Percentiles rank a stretch among this genome's conserved stretches.
Conservation (phyloP, 257 asterid species). For the Rhazya stricta region DNA sequence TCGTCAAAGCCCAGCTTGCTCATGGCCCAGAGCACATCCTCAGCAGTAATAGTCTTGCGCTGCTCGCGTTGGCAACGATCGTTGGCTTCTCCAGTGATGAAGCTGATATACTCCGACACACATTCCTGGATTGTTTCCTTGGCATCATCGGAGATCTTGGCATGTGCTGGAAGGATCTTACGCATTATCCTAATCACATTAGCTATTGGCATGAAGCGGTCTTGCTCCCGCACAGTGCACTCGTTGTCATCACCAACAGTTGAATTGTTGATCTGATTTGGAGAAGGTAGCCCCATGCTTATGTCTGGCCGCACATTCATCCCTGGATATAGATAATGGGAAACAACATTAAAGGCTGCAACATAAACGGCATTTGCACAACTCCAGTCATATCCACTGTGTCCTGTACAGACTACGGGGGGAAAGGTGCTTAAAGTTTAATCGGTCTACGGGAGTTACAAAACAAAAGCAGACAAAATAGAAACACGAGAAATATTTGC, state of each 20-base stretch:
- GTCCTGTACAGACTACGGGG: not conserved
- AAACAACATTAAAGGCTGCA: not conserved
- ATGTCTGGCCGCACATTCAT: conserved; percentile 35
- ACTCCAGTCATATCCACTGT: not conserved
- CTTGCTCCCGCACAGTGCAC: conserved; percentile 87
- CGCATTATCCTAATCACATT: conserved; percentile 92
- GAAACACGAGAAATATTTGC: not conserved
- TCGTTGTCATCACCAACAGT: conserved; percentile 19
- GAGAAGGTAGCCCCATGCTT: conserved; percentile 37
- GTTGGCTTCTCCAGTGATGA: conserved; percentile 91
- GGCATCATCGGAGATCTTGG: conserved; percentile 89
- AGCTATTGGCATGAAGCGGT: conserved; percentile 96
- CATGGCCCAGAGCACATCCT: conserved; percentile 96
- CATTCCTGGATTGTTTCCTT: conserved; percentile 95
- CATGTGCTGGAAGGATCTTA: conserved; percentile 74
- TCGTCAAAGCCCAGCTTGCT: conserved; percentile 86
- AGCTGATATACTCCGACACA: conserved; percentile 88
- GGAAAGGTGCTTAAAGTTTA: too few relatives aligned
- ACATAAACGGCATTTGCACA: too few relatives aligned
- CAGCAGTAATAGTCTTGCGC: conserved; percentile 90
- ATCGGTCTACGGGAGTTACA: not conserved
- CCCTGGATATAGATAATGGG: conserved; percentile 13
- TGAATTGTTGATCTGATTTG: conserved; percentile 19
- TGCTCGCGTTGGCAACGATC: conserved; percentile 93
- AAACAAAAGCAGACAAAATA: not conserved